Base-by-base conservation (phyloP, 164 flowering plant genomes). In the Chimonanthus praecox region DNA sequence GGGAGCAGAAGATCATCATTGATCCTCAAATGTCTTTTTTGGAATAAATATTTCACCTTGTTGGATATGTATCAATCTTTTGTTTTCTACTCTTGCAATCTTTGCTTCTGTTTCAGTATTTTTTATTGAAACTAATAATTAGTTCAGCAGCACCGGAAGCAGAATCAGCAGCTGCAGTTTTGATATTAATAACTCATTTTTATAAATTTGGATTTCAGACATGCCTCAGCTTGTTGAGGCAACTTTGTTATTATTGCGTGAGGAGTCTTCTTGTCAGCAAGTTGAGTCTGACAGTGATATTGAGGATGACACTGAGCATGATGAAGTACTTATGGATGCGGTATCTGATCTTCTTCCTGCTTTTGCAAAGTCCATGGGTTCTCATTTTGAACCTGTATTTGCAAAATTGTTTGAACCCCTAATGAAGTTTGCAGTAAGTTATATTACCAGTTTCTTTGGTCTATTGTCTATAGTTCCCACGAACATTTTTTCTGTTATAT, bases 251-350 rank as follows among this genome's bases (percentile, higher is more conserved):
- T 80, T 95, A 81, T 91, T 95, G 70, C 86, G 81, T 45, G 97
- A 93, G 81, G 83, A 92, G 33, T 87, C 99, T 49, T 86, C 88
- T 72, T 95, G 99, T 82, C 99, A 95, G 82, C 90, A 80, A 78
- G 67, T 72, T 21, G 99, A 92, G 48, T 87, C 94, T 47, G 99
- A 90, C 68, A 83, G 90, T 78, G 98, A 93, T 51, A 70, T 75
- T 60, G 97, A 93, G 69, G 99, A 91, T 58, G 98, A 93, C 75
- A 10, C 80, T 21, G 86, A 81, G 48, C 99, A 95, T 78, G 98
- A 95, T 84, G 99, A 93, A 83, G 90, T 88, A 48, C 94, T 95
- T 16, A 95, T 95, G 98, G 99, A 95, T 85, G 99, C 99, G 33
- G 98, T 92, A 77, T 90, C 94, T 72, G 99, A 95, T 72, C 88